Base-by-base conservation (phyloP, 148 eudicot genomes). In the Rhododendron kiyosumense region DNA sequence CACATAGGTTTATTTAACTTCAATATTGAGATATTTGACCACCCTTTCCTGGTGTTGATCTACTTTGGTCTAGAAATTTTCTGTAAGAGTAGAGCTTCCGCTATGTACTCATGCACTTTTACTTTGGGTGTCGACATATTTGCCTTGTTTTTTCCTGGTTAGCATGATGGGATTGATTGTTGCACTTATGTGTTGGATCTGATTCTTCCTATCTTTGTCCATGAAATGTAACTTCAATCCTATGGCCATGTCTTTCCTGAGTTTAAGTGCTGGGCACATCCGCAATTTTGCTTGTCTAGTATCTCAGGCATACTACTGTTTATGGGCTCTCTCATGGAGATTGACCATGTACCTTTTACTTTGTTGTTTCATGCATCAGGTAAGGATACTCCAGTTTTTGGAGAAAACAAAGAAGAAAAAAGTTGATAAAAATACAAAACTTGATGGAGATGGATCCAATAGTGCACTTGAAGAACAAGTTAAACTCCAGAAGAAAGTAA, bases 381-480 rank as follows among this genome's bases (percentile, higher is more conserved):
- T 91, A 85, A 93, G 92, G 89, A 94, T 97, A 88, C 94, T 91
- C 87, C 89, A 83, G 6, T 93, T 93, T 85, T 90, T 95, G 89
- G 91, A 93, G 91, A 92, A 92, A 81, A 90, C 91, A 89, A 92
- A 93, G 86, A 94, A 86, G 89, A 90, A 89, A 89, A 94, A 93
- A 81, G 90, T 73, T 82, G 87, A 81, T 18, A 52, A 89, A 71
- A 82, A 36, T 61, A 69, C 46, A n/a, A 87, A 86, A 74, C 71
- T 18, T 51, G 94, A 89, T 82, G 96, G 81, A 81, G 92, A 79
- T 78, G 87, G 46, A 81, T 73, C 93, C 76, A 77, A 30, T 85
- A 71, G 38, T 85, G 86, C 49, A 69, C 57, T 81, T 81, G 85
- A 84, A 85, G 91, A 92, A 79, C 92, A 95, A 87, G 90, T 89